Evolutionary conservation across 177 flowering plant genomes (phyloP).

Genomic region (Tripterygium wilfordii): DNA sequence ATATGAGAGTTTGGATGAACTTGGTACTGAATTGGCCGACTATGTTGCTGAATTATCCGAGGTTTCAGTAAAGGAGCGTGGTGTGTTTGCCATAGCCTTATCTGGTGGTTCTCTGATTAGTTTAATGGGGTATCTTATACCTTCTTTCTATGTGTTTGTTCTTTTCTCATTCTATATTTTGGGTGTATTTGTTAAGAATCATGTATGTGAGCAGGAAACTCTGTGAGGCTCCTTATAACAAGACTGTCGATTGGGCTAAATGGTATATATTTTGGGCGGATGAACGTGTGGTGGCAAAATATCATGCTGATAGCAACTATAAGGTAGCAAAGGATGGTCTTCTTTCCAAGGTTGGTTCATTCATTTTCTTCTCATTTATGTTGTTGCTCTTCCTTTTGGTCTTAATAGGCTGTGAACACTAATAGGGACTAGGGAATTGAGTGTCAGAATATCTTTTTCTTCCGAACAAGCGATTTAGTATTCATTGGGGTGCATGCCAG

Average conservation of each 20-base stretch:
- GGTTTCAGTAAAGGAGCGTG: conserved; percentile 68
- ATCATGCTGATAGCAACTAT: conserved; percentile 75
- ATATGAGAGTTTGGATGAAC: conserved; percentile 62
- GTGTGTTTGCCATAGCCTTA: conserved; percentile 69
- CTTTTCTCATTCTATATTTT: conserved; percentile 1
- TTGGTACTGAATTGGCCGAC: conserved; percentile 72
- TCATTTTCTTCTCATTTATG: neutral
- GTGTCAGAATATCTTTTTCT: too few species aligned
- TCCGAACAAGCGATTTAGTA: too few species aligned
- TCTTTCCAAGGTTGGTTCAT: conserved; percentile 56
- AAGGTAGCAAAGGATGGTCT: conserved; percentile 63
- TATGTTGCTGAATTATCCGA: conserved; percentile 74
- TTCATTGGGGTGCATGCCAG: too few species aligned
- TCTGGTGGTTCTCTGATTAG: conserved; percentile 89
- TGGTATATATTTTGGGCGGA: conserved; percentile 91
- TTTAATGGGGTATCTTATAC: conserved; percentile 56
- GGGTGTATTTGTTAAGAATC: conserved; percentile 5
- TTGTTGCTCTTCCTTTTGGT: too few species aligned
- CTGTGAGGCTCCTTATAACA: conserved; percentile 62
- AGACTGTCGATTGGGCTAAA: conserved; percentile 77
- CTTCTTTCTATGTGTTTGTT: neutral
- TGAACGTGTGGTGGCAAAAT: conserved; percentile 74
- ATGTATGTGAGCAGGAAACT: conserved; percentile 53
- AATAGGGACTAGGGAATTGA: too few species aligned
- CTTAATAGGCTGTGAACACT: too few species aligned